Evolutionary conservation across 805 yeast species (phyloP).

Genomic region (Saturnispora diversa): DNA sequence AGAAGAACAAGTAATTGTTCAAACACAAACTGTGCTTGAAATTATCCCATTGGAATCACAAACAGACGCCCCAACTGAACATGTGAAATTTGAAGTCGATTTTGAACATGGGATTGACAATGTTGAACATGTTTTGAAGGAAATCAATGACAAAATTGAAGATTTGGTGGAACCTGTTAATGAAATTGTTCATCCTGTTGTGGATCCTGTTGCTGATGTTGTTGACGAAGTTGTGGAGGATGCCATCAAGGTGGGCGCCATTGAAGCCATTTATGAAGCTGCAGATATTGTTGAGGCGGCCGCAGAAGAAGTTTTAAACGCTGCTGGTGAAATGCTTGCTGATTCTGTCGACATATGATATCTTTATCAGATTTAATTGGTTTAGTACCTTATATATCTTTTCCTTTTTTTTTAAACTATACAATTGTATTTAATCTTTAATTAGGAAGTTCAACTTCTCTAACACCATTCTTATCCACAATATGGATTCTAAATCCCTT

Average conservation of each 20-base stretch:
- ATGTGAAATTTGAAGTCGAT: not conserved
- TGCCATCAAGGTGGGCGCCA: slow-evolving; percentile 8
- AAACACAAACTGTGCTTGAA: too few species aligned
- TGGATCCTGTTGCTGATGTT: slow-evolving; percentile 1
- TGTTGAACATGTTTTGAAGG: not conserved
- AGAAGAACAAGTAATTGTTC: slow-evolving; percentile 5
- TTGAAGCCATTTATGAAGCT: slow-evolving; percentile 10
- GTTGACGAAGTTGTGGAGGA: slow-evolving; percentile 8
- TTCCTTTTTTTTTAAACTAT: not conserved
- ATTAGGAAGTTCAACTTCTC: slow-evolving; percentile 17
- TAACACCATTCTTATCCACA: slow-evolving; percentile 30
- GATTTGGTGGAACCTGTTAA: slow-evolving; percentile 7
- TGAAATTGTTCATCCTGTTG: slow-evolving; percentile 6
- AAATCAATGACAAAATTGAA: not conserved
- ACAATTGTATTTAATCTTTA: slow-evolving; percentile 1
- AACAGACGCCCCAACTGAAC: not conserved
- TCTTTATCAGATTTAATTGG: slow-evolving; percentile 1
- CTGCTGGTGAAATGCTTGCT: slow-evolving; percentile 6
- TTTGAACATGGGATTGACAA: not conserved
- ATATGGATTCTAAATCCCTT: slow-evolving; percentile 52
- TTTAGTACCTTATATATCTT: not conserved
- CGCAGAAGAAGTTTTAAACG: slow-evolving; percentile 3
- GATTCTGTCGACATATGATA: slow-evolving; percentile 5
- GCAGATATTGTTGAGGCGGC: slow-evolving; percentile 10
- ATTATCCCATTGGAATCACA: not conserved